A percentile compares a stretch with the other conserved stretches of the same genome.
These are phyloP conservation scores for Primulina tabacum DNA, from an alignment of 257 asterid genomes.

Conservation along the genomic window DNA sequence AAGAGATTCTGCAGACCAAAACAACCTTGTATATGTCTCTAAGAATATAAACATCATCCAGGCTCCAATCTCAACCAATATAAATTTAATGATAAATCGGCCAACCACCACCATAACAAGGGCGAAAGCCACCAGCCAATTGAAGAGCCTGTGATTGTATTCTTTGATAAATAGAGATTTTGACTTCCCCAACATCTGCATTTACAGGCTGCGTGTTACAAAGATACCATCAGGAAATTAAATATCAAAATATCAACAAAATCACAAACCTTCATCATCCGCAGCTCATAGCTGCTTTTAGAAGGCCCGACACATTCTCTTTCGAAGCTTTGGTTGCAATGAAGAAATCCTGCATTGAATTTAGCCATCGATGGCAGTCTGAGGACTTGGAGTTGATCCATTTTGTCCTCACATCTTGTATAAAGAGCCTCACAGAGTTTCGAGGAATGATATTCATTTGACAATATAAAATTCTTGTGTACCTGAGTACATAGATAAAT, in stretches of 20 bases:
- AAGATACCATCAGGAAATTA: slow-evolving; percentile 6
- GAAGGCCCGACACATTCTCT: slow-evolving; percentile 89
- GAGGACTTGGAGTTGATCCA: slow-evolving; percentile 95
- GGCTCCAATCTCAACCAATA: slow-evolving; percentile 80
- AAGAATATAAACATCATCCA: slow-evolving; percentile 95
- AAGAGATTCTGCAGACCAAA: slow-evolving; percentile 95
- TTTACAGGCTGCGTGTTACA: slow-evolving; percentile 1
- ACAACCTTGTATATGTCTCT: slow-evolving; percentile 93
- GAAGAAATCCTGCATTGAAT: slow-evolving; percentile 88
- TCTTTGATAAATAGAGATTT: slow-evolving; percentile 84
- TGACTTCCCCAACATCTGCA: slow-evolving; percentile 96
- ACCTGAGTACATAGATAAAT: slow-evolving; percentile 42
- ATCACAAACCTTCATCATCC: slow-evolving; percentile 76
- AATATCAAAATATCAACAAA: not conserved
- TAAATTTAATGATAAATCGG: slow-evolving; percentile 79
- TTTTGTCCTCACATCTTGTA: slow-evolving; percentile 80
- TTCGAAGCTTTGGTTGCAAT: slow-evolving; percentile 85
- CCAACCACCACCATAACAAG: slow-evolving; percentile 98
- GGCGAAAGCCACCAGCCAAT: slow-evolving; percentile 92
- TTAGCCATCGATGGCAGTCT: slow-evolving; percentile 98
- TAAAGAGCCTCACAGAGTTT: slow-evolving; percentile 80
- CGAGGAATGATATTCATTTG: slow-evolving; percentile 80
- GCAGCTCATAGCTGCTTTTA: slow-evolving; percentile 69
- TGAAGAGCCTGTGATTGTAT: slow-evolving; percentile 90
- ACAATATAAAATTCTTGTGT: slow-evolving; percentile 56